A percentile compares a stretch with the other conserved stretches of the same genome.
Evolutionary conservation across 306 rosid species (phyloP).

Genomic region (Purshia tridentata): DNA sequence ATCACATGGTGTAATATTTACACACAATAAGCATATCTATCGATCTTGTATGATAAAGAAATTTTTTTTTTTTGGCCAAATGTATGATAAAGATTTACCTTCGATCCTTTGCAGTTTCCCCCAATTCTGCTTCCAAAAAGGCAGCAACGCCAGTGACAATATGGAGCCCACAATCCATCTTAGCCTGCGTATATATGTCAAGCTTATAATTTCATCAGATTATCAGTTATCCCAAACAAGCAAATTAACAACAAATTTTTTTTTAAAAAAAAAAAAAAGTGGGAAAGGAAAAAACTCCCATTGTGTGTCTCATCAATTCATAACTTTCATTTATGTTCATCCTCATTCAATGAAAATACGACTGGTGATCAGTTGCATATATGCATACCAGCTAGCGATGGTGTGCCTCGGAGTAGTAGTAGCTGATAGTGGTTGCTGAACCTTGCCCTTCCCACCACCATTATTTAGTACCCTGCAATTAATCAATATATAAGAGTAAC

Average conservation of each 20-base stretch:
- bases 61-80: too few species aligned
- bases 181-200: conserved; percentile 14
- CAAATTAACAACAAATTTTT: neutral
- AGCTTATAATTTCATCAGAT: neutral
- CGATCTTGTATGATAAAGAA: too few species aligned
- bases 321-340: too few species aligned
- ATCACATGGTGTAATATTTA: too few species aligned
- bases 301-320: too few species aligned
- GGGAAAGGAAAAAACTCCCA: too few species aligned
- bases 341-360: neutral
- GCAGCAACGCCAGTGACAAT: conserved; percentile 13
- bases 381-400: conserved; percentile 25
- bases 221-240: too few species aligned
- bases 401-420: neutral
- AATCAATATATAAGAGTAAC: neutral
- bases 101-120: conserved; percentile 17
- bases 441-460: neutral
- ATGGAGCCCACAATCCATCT: conserved; percentile 35
- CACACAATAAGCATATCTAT: too few species aligned
- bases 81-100: too few species aligned
- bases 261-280: too few species aligned
- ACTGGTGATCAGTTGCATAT: too few species aligned
- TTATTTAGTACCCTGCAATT: conserved; percentile 11
- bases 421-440: conserved; percentile 11
- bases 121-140: conserved; percentile 22